Evolutionary conservation across 768 basidiomycete genomes (phyloP).

Genomic region (Tephrocybe rancida): DNA sequence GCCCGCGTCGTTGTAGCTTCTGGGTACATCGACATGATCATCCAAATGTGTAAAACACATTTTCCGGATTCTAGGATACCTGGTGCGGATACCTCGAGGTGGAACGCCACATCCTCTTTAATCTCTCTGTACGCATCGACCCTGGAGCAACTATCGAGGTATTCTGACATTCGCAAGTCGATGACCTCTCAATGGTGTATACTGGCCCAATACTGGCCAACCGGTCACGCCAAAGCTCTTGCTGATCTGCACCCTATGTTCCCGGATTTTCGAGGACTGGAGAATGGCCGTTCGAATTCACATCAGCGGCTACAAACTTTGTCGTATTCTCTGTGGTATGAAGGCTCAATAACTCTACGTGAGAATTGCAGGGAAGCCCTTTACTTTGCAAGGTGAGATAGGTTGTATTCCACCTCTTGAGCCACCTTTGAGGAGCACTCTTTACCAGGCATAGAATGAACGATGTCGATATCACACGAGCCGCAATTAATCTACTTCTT

Average conservation of each 20-base stretch:
- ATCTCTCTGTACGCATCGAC: background rate
- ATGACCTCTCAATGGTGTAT: background rate
- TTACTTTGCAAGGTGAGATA: background rate
- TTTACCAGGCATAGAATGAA: background rate
- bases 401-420: background rate
- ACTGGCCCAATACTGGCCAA: background rate
- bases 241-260: background rate
- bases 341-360: background rate
- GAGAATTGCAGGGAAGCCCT: background rate
- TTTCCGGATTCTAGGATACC: slow-evolving; percentile 2
- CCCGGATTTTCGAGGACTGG: background rate
- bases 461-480: background rate
- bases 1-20: background rate
- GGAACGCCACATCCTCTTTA: slow-evolving; percentile 1
- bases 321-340: background rate
- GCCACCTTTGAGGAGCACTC: background rate
- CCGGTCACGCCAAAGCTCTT: background rate
- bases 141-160: background rate
- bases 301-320: background rate
- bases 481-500: background rate
- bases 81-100: slow-evolving; percentile 1
- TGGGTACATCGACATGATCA: slow-evolving; percentile 3
- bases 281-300: background rate
- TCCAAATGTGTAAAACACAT: background rate
- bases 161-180: background rate